Percentiles rank a stretch among this genome's conserved stretches.
phyloP scores from a whole-genome alignment of 495 filamentous ascomycete genomes.

The Evernia prunastri region DNA sequence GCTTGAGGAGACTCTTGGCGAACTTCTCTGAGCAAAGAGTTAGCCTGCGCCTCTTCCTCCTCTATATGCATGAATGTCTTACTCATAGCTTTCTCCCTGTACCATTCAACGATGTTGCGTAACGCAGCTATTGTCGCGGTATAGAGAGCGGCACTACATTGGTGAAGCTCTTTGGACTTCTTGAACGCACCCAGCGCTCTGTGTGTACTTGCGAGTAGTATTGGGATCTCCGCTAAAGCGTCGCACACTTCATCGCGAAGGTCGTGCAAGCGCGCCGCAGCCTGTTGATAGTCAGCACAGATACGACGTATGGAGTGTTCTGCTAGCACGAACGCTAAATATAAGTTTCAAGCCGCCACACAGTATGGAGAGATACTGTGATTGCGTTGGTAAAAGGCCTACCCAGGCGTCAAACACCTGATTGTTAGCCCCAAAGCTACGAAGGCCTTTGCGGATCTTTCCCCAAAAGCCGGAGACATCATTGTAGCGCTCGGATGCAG shows the following conservation, averaged over 20 bases:
- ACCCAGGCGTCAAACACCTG: constrained; percentile 7
- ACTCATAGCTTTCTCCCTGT: constrained; percentile 12
- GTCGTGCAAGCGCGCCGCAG: constrained; percentile 4
- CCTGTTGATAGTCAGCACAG: neutral
- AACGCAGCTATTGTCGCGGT: constrained; percentile 1
- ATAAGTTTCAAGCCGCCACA: constrained; percentile 16
- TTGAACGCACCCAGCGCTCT: neutral
- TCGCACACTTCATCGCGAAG: constrained; percentile 5
- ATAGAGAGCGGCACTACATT: constrained; percentile 4
- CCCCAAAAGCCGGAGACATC: constrained; percentile 7
- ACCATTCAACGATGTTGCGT: constrained; percentile 11
- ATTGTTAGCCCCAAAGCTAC: constrained; percentile 9
- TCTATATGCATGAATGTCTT: neutral
- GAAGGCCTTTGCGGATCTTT: constrained; percentile 9
- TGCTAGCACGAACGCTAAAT: neutral
- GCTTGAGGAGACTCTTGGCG: constrained; percentile 9
- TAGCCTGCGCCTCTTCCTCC: neutral
- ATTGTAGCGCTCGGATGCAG: constrained; percentile 9
- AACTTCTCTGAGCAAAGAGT: neutral
- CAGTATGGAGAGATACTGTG: constrained; percentile 8
- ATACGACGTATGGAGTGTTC: too few species aligned
- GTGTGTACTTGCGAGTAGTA: neutral
- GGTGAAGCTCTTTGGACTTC: constrained; percentile 9
- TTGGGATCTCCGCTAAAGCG: constrained; percentile 8
- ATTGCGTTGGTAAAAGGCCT: constrained; percentile 11